These are phyloP conservation scores for Boletellus ananas DNA, from an alignment of 768 basidiomycete genomes.

Conservation along the genomic window DNA sequence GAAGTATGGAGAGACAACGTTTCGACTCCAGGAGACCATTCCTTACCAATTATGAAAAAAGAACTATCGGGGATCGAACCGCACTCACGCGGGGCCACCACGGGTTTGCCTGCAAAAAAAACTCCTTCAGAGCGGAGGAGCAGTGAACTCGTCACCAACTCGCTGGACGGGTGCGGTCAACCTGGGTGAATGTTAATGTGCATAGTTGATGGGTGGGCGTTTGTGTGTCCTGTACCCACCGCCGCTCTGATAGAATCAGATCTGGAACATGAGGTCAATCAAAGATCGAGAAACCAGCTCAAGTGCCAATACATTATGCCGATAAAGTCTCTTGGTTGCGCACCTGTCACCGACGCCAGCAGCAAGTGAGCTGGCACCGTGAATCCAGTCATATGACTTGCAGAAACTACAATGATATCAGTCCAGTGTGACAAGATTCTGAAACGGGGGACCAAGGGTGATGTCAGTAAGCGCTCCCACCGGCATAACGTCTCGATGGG, in stretches of 20 bases:
- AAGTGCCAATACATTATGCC: conserved; percentile 44
- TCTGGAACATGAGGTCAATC: conserved; percentile 23
- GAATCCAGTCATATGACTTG: conserved; percentile 23
- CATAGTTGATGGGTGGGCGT: not conserved
- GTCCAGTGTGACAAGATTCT: conserved; percentile 47
- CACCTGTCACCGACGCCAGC: no score
- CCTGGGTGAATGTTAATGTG: conserved; percentile 28
- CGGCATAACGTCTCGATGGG: conserved; percentile 29
- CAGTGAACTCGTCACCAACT: conserved; percentile 28
- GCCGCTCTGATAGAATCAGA: conserved; percentile 31
- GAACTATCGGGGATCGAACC: conserved; percentile 40
- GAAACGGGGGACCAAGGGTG: conserved; percentile 49
- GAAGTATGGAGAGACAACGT: not conserved
- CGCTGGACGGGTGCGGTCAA: conserved; percentile 51
- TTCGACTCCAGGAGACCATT: no score
- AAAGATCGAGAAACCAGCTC: conserved; percentile 31
- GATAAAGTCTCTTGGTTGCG: conserved; percentile 30
- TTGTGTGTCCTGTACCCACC: conserved; percentile 34
- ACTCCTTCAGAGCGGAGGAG: not conserved
- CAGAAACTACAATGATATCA: conserved; percentile 45
- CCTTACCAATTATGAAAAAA: conserved; percentile 43
- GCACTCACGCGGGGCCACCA: conserved; percentile 51
- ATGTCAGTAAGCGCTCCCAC: conserved; percentile 46
- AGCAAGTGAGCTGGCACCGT: conserved; percentile 10
- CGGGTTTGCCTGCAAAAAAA: conserved; percentile 43